Evolutionary conservation across 352 stramenopile species (phyloP), one percentile per base, ranked within the genome.

Genomic region (Phytophthora citricola): DNA sequence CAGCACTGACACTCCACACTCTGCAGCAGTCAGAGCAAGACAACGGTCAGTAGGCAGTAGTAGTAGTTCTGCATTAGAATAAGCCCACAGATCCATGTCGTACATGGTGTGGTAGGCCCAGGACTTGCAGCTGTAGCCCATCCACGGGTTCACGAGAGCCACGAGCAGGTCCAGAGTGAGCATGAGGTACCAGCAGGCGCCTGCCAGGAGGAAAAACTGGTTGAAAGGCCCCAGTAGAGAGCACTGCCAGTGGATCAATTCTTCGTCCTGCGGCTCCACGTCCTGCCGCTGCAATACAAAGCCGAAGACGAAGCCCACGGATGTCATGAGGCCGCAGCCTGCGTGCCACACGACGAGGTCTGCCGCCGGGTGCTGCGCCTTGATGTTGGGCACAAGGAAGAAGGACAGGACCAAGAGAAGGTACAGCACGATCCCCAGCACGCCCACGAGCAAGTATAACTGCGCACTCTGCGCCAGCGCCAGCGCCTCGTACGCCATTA

Each of bases 71-170:
- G 31, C 9, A 22, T 12, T 17, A 1, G 6, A 57, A 36, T 56
- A 14, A 63, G 46, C 52, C n/a, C 10, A 26, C 22, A 48, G 2
- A 8, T 27, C 36, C 22, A 43, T 15, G 7, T 46, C 45, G 36
- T 76, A 93, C 87, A 94, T 91, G 29, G 66, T 85, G 44, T 95
- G 87, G 60, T 95, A 94, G 24, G 83, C 72, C 84, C 87, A 91
- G 12, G 85, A 78, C 59, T 95, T 95, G 79, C 87, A 93, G 11
- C 83, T 77, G 69, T 95, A 95, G 49, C 87, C 85, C 84, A 94
- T 94, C 87, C 87, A 94, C 6, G 87, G 87, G 63, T 95, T 94
- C 43, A 95, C 85, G 43, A 95, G 83, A 50, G 85, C 87, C 57
- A 95, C 83, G 17, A 95, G 80, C 52, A 95, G 76, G 62, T 94